phyloP scores from a whole-genome alignment of 768 basidiomycete species.

The Gautieria morchelliformis region DNA sequence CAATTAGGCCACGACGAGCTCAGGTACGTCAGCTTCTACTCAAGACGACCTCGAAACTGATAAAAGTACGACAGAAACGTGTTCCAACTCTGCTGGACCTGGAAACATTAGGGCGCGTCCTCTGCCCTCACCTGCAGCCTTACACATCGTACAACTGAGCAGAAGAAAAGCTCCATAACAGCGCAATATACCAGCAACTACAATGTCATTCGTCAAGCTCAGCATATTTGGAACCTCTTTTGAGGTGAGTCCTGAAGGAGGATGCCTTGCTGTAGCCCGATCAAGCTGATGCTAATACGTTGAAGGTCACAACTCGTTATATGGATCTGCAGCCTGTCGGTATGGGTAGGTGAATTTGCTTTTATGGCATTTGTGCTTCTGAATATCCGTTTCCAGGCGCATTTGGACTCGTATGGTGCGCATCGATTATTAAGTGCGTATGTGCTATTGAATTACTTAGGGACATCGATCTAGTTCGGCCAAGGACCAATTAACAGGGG shows the following conservation, averaged over 20 bases:
- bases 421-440: slow-evolving; percentile 2
- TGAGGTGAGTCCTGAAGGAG: slow-evolving; percentile 45
- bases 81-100: too few species aligned
- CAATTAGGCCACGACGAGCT: too few species aligned
- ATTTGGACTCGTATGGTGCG: slow-evolving; percentile 95
- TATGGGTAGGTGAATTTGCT: slow-evolving; percentile 63
- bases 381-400: slow-evolving; percentile 43
- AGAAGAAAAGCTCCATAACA: neutral
- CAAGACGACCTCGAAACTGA: too few species aligned
- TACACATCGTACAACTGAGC: too few species aligned
- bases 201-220: slow-evolving; percentile 94
- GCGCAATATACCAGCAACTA: neutral
- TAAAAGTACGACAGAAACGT: too few species aligned
- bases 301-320: slow-evolving; percentile 94
- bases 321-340: slow-evolving; percentile 98
- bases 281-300: neutral
- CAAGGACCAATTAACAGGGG: slow-evolving; percentile 88
- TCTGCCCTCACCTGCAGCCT: too few species aligned
- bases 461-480: slow-evolving; percentile 51
- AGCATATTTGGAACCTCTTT: slow-evolving; percentile 98
- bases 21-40: too few species aligned
- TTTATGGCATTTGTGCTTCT: neutral
- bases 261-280: slow-evolving; percentile 5
- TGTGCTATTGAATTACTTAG: slow-evolving; percentile 2
- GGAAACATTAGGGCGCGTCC: too few species aligned